phyloP scores from a whole-genome alignment of 164 flowering plant species.

The Brasenia schreberi region DNA sequence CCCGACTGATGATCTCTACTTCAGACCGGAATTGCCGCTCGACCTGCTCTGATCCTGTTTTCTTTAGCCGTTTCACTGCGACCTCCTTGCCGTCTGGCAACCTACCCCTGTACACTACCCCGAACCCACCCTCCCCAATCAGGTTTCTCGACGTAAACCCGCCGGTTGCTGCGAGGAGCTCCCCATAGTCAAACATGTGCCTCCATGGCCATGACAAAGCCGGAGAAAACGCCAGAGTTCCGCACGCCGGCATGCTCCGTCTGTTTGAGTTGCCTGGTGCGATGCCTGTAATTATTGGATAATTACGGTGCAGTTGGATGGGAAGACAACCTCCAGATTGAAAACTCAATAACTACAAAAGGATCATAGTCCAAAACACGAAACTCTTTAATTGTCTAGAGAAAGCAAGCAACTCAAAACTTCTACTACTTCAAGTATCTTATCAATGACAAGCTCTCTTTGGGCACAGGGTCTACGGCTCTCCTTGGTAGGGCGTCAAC shows the following conservation, averaged over 20 bases:
- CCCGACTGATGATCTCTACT: slow-evolving; percentile 77
- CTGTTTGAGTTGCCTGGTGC: background rate
- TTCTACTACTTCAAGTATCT: too few relatives aligned
- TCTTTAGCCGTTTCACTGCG: slow-evolving; percentile 1
- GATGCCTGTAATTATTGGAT: too few relatives aligned
- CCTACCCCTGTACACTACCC: background rate
- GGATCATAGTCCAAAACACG: too few relatives aligned
- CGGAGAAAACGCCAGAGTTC: background rate
- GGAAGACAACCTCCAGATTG: too few relatives aligned
- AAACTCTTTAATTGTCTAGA: too few relatives aligned
- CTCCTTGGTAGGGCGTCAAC: too few relatives aligned
- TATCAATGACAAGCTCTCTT: too few relatives aligned
- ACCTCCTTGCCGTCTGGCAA: background rate
- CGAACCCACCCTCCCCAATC: slow-evolving; percentile 2
- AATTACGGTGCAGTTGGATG: too few relatives aligned
- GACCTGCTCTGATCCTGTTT: background rate
- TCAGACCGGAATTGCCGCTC: slow-evolving; percentile 16
- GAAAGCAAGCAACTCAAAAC: too few relatives aligned
- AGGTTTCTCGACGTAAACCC: background rate
- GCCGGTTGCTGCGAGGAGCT: background rate
- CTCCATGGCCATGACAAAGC: background rate
- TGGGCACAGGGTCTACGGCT: too few relatives aligned
- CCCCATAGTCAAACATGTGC: background rate
- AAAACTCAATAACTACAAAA: too few relatives aligned
- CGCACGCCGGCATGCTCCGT: background rate